phyloP scores from a whole-genome alignment of 108 stramenopile species.

The Cyclotella cryptica region DNA sequence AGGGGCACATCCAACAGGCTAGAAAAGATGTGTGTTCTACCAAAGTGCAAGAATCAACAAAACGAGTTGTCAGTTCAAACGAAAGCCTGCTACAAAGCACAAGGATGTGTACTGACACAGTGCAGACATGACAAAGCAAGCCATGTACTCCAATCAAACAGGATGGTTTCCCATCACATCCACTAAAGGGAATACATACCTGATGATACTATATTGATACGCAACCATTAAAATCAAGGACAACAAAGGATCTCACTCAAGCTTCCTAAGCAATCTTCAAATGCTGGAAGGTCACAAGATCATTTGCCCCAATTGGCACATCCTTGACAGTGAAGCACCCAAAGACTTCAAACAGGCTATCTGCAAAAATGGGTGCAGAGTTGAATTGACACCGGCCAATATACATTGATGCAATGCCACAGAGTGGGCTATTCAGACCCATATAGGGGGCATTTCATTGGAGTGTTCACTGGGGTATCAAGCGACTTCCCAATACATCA shows the following conservation, averaged over 20 bases:
- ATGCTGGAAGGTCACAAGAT: slow-evolving; percentile 7
- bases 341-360: neutral
- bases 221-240: slow-evolving; percentile 21
- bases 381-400: slow-evolving; percentile 47
- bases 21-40: too few relatives aligned
- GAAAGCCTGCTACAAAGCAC: neutral
- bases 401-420: slow-evolving; percentile 55
- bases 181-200: slow-evolving; percentile 10
- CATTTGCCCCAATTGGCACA: too few relatives aligned
- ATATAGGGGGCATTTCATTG: slow-evolving; percentile 47
- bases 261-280: slow-evolving; percentile 6
- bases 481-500: slow-evolving; percentile 9
- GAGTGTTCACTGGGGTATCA: neutral
- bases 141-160: slow-evolving; percentile 25
- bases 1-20: too few relatives aligned
- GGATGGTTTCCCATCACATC: slow-evolving; percentile 13
- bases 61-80: too few relatives aligned
- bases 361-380: slow-evolving; percentile 13
- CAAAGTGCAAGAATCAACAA: too few relatives aligned
- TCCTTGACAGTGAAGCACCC: neutral
- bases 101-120: neutral
- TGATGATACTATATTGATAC: too few relatives aligned
- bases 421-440: slow-evolving; percentile 60
- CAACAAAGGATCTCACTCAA: slow-evolving; percentile 4
- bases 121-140: neutral